phyloP scores from a whole-genome alignment of 352 stramenopile genomes.

The Phytophthora tubulina region DNA sequence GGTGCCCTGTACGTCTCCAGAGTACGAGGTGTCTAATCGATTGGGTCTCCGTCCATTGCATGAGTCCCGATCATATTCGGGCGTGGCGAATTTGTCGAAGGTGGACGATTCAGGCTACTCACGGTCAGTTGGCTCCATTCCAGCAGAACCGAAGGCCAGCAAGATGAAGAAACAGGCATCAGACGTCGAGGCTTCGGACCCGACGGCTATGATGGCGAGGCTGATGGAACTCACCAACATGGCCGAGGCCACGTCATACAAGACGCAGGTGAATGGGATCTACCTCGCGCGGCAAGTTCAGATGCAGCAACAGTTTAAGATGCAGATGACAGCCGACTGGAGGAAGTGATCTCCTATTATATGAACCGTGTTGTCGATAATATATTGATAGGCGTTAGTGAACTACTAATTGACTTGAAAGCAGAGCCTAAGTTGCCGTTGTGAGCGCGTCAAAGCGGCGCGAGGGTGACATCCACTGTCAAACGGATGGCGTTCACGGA shows the following conservation, averaged over 20 bases:
- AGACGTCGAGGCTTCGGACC: constrained; percentile 13
- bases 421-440: neutral
- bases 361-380: constrained; percentile 13
- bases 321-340: constrained; percentile 14
- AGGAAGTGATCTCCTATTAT: constrained; percentile 33
- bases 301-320: constrained; percentile 34
- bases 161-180: constrained; percentile 26
- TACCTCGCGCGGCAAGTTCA: constrained; percentile 40
- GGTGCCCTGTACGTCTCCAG: constrained; percentile 27
- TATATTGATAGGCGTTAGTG: constrained; percentile 26
- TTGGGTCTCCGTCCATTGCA: constrained; percentile 6
- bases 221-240: constrained; percentile 40
- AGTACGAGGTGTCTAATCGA: constrained; percentile 31
- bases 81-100: constrained; percentile 9
- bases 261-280: constrained; percentile 41
- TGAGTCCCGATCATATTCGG: constrained; percentile 28
- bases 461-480: neutral
- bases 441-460: constrained; percentile 11
- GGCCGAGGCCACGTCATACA: constrained; percentile 44
- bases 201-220: constrained; percentile 27
- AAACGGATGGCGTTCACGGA: constrained; percentile 20
- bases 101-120: constrained; percentile 23
- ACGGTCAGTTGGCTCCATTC: constrained; percentile 19
- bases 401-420: neutral
- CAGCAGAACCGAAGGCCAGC: constrained; percentile 10